Conservation (phyloP, 371 early-diverging fungal species). For the Choanephora cucurbitarum region DNA sequence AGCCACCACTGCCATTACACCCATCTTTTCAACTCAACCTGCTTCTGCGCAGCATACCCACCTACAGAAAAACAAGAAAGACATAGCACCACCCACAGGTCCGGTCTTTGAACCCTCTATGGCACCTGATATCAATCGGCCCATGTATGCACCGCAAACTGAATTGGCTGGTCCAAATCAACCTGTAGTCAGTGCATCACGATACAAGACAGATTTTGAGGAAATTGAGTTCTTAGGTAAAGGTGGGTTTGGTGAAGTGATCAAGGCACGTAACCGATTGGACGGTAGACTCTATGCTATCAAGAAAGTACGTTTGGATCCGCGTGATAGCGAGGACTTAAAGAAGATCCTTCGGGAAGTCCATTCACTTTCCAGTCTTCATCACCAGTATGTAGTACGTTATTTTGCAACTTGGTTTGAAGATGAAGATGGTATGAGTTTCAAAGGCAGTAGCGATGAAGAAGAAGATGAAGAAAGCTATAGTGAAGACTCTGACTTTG, state of each 20-base stretch:
- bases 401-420: constrained; percentile 97
- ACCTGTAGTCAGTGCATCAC: constrained; percentile 39
- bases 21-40: too few species aligned
- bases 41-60: too few species aligned
- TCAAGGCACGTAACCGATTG: constrained; percentile 85
- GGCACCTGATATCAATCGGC: constrained; percentile 3
- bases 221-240: constrained; percentile 91
- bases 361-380: constrained; percentile 85
- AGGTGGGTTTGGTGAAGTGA: constrained; percentile 94
- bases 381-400: constrained; percentile 90
- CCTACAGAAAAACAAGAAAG: constrained; percentile 1
- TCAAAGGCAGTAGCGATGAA: constrained; percentile 50
- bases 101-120: constrained; percentile 19
- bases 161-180: neutral
- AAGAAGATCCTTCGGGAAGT: constrained; percentile 90
- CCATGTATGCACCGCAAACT: constrained; percentile 10
- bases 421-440: constrained; percentile 39
- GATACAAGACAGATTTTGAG: constrained; percentile 89
- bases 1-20: constrained; percentile 17
- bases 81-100: neutral
- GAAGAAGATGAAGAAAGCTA: constrained; percentile 56
- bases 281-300: constrained; percentile 92
- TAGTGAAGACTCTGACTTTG: constrained; percentile 44
- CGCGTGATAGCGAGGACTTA: constrained; percentile 74
- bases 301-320: constrained; percentile 81